Evolutionary conservation across 1,139 yeast genomes (phyloP).

Genomic region (Suhomyces maxii): DNA sequence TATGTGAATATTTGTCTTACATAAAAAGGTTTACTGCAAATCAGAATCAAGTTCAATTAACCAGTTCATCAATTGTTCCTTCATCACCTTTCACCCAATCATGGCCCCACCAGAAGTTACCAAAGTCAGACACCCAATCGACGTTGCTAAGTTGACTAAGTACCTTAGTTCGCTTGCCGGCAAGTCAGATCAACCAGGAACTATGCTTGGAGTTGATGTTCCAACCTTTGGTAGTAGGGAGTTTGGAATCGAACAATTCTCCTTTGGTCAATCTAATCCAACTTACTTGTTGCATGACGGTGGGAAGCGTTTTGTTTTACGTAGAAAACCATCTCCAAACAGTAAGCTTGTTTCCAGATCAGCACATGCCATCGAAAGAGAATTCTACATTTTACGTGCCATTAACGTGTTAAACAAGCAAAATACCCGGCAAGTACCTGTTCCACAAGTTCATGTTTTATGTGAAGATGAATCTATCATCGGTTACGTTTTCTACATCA

Average conservation of each 20-base stretch:
- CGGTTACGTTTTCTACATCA: slow-evolving; percentile 56
- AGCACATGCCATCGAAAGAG: slow-evolving; percentile 69
- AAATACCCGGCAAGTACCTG: slow-evolving; percentile 40
- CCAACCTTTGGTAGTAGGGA: slow-evolving; percentile 11
- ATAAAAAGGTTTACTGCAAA: no score
- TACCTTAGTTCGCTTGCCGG: slow-evolving; percentile 9
- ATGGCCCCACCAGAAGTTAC: slow-evolving; percentile 20
- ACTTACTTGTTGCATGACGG: slow-evolving; percentile 57
- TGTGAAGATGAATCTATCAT: slow-evolving; percentile 54
- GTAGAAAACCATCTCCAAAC: slow-evolving; percentile 63
- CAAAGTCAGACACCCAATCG: slow-evolving; percentile 23
- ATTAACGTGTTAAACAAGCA: slow-evolving; percentile 34
- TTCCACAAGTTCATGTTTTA: slow-evolving; percentile 47
- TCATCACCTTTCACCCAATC: background rate
- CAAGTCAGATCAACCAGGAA: background rate
- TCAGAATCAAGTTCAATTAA: no score
- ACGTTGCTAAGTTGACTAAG: slow-evolving; percentile 13
- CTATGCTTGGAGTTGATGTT: slow-evolving; percentile 15
- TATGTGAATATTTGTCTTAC: background rate
- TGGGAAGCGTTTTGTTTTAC: slow-evolving; percentile 44
- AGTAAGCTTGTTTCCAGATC: slow-evolving; percentile 53
- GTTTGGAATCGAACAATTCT: slow-evolving; percentile 47
- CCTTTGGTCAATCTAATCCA: slow-evolving; percentile 69
- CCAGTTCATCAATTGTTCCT: background rate
- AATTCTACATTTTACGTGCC: slow-evolving; percentile 54